Conservation (phyloP, 2,329 filamentous ascomycete genomes). For the Pseudogymnoascus sp. region DNA sequence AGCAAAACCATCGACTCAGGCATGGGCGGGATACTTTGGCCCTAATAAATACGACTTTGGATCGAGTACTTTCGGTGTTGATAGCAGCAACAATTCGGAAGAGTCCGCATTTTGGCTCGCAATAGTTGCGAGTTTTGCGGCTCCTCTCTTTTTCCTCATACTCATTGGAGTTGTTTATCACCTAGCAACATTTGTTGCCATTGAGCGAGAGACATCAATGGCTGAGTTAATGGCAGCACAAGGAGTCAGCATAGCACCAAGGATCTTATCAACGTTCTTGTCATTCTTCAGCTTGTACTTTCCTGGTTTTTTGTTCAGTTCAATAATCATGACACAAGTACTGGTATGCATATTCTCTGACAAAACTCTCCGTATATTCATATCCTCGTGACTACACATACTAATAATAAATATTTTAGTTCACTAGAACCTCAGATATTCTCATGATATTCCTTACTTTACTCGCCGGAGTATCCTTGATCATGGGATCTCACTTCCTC, state of each 20-base stretch:
- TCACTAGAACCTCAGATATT: conserved; percentile 22
- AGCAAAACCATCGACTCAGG: conserved; percentile 19
- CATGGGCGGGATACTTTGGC: conserved; percentile 18
- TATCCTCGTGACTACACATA: not conserved
- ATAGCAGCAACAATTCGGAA: not conserved
- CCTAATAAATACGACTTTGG: not conserved
- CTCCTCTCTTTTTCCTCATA: conserved; percentile 24
- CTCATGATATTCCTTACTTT: conserved; percentile 22
- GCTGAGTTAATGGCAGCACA: conserved; percentile 24
- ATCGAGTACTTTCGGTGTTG: not conserved
- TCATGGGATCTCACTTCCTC: conserved; percentile 36
- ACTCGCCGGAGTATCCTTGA: conserved; percentile 19
- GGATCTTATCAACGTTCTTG: conserved; percentile 22
- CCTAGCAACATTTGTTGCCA: conserved; percentile 22
- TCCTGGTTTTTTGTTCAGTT: conserved; percentile 21
- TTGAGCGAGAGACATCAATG: conserved; percentile 22
- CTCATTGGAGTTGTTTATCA: conserved; percentile 25
- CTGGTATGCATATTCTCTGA: conserved; percentile 10
- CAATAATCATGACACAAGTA: conserved; percentile 22
- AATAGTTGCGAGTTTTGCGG: conserved; percentile 17
- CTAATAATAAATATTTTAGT: conserved; percentile 5
- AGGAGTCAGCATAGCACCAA: conserved; percentile 21
- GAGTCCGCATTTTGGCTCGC: conserved; percentile 16
- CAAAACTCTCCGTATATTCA: not conserved
- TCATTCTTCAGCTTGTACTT: conserved; percentile 24